Evolutionary conservation across 495 filamentous ascomycete genomes (phyloP).

Genomic region (Wilcoxina mikolae): DNA sequence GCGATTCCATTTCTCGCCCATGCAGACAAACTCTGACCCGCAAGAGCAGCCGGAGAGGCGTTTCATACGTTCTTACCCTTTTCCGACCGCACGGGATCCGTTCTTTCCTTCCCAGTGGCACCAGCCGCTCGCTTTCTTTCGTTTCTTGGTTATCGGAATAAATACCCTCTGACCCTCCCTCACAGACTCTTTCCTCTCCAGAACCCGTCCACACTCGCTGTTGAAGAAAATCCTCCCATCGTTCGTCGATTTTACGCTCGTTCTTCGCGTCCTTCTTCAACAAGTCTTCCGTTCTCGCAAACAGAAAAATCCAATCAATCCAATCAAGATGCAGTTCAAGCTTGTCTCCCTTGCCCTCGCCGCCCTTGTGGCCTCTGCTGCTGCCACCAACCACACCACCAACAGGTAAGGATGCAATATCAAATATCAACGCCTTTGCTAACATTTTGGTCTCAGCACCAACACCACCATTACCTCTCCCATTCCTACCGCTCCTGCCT

Average conservation of each 20-base stretch:
- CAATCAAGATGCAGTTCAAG: slow-evolving; percentile 29
- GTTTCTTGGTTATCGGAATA: not conserved
- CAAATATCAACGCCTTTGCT: not conserved
- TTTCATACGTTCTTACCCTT: not conserved
- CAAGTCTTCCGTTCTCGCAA: slow-evolving; percentile 6
- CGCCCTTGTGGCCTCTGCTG: slow-evolving; percentile 26
- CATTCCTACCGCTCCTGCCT: slow-evolving; percentile 4
- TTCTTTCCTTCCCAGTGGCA: not conserved
- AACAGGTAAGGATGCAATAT: slow-evolving; percentile 10
- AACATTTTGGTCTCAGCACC: slow-evolving; percentile 7
- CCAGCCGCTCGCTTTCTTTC: not conserved
- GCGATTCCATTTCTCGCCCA: not conserved
- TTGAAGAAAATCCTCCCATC: not conserved
- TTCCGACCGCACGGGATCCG: not conserved
- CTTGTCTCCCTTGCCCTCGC: slow-evolving; percentile 21
- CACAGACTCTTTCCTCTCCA: not conserved
- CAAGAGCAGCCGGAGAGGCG: not conserved
- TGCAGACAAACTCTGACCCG: not conserved
- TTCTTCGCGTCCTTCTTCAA: slow-evolving; percentile 1
- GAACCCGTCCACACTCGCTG: slow-evolving; percentile 6
- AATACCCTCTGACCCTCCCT: slow-evolving; percentile 1
- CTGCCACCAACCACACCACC: slow-evolving; percentile 20
- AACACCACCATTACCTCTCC: slow-evolving; percentile 6
- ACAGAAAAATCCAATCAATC: slow-evolving; percentile 3
- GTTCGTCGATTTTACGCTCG: slow-evolving; percentile 3